Evolutionary conservation across 305 asterid species (phyloP), one percentile per base, ranked within the genome.

Genomic region (Fraxinus paxiana): DNA sequence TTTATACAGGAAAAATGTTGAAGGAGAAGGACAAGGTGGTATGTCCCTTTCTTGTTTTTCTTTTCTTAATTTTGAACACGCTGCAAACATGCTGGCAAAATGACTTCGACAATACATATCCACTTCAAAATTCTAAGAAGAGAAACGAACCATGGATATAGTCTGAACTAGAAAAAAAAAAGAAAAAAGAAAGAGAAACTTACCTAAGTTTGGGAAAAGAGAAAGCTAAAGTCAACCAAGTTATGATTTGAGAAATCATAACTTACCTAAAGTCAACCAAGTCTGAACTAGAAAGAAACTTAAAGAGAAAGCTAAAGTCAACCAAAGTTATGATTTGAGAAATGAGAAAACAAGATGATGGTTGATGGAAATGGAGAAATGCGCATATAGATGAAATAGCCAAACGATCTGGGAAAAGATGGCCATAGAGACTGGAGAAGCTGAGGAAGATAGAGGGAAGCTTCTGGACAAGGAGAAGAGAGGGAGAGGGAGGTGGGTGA

Each of bases 401-500:
- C 37, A 65, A 65, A 6, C 10, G 35, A 65, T 26, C 37, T 26
- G 73, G 73, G 73, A 63, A 26, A 65, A 28, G 35, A 26, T 65
- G 35, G 73, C 73, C 73, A 26, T 65, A 15, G 37, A 10, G 37
- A 65, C 73, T 65, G 73, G 73, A 65, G 73, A 65, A 65, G 72
- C 31, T 2, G 34, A 24, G 73, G 73, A 26, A 65, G 35, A 65
- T 12, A 65, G 34, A 2, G 34, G 73, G 35, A 65, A 4, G 73
- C 37, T 65, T 65, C 17, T 65, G 9, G 35, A 24, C 35, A 26
- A 8, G 73, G 34, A 12, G 33, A 61, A 59, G 72, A 26, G 72
- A 9, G 71, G 17, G 31, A 12, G n/a, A 9, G 17, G 28, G 9
- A 2, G 73, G n/a, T 2, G 5, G 38, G 73, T 65, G 73, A 20